Percentiles rank a stretch among this genome's conserved stretches.
These are phyloP conservation scores for Exserohilum rostratum DNA, from an alignment of 2,329 filamentous ascomycete genomes.

Conservation along the genomic window DNA sequence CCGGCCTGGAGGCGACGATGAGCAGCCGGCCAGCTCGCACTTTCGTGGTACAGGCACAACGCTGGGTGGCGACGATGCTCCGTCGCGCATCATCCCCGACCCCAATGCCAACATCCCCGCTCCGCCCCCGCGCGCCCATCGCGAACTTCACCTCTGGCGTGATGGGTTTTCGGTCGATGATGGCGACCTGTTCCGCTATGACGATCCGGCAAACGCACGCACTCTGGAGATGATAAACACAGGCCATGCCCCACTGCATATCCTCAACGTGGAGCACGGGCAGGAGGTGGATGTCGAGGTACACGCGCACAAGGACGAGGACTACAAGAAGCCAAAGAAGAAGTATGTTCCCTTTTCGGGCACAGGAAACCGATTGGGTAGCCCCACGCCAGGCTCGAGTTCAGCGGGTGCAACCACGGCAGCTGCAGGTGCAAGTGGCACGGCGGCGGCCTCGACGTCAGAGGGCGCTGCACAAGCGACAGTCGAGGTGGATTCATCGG, in stretches of 20 bases:
- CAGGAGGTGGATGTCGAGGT: slow-evolving; percentile 82
- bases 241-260: slow-evolving; percentile 75
- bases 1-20: slow-evolving; percentile 59
- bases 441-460: slow-evolving; percentile 28
- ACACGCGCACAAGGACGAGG: slow-evolving; percentile 72
- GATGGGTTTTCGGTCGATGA: slow-evolving; percentile 88
- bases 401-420: slow-evolving; percentile 43
- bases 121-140: slow-evolving; percentile 63
- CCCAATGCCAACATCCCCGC: slow-evolving; percentile 52
- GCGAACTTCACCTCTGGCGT: slow-evolving; percentile 78
- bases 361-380: slow-evolving; percentile 74
- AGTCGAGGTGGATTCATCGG: slow-evolving; percentile 66
- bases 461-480: slow-evolving; percentile 50
- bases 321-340: slow-evolving; percentile 74
- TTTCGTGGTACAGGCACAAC: slow-evolving; percentile 77
- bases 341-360: slow-evolving; percentile 78
- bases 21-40: slow-evolving; percentile 56
- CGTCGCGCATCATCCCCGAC: slow-evolving; percentile 71
- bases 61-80: slow-evolving; percentile 76
- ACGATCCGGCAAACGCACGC: slow-evolving; percentile 75
- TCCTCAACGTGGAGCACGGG: slow-evolving; percentile 76
- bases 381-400: slow-evolving; percentile 71
- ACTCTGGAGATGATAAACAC: slow-evolving; percentile 77
- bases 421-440: slow-evolving; percentile 42
- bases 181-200: slow-evolving; percentile 76